A percentile compares a stretch with the other conserved stretches of the same genome.
These are phyloP conservation scores for Spirogloea muscicola DNA, from an alignment of 139 green algal genomes.

Conservation along the genomic window DNA sequence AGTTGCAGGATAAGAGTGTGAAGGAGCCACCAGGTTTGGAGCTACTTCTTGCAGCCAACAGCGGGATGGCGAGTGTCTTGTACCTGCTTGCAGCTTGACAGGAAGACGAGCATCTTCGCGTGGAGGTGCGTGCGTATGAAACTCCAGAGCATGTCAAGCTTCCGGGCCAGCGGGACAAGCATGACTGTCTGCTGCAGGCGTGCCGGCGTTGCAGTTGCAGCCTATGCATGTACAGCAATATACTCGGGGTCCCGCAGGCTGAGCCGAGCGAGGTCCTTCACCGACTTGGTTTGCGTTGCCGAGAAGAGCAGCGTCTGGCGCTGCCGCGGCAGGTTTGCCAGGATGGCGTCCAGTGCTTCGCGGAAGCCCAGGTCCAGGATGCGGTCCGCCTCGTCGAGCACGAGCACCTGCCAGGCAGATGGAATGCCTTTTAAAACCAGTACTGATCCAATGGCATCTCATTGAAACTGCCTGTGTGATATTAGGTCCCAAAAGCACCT, in stretches of 20 bases:
- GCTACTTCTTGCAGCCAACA: no score
- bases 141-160: slow-evolving; percentile 90
- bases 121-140: slow-evolving; percentile 92
- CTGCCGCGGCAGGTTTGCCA: slow-evolving; percentile 82
- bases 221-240: slow-evolving; percentile 83
- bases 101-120: slow-evolving; percentile 84
- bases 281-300: slow-evolving; percentile 78
- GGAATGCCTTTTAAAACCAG: no score
- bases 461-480: no score
- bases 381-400: slow-evolving; percentile 96
- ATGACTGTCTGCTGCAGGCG: slow-evolving; percentile 84
- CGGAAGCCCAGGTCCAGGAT: slow-evolving; percentile 96
- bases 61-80: no score
- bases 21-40: no score
- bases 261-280: slow-evolving; percentile 70
- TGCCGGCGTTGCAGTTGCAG: slow-evolving; percentile 73
- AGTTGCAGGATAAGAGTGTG: no score
- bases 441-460: no score
- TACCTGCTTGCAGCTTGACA: slow-evolving; percentile 95
- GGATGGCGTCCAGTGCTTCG: slow-evolving; percentile 84
- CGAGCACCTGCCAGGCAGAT: slow-evolving; percentile 63
- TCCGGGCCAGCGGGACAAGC: slow-evolving; percentile 68
- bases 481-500: no score
- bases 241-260: slow-evolving; percentile 79
- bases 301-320: slow-evolving; percentile 88